Evolutionary conservation across 768 basidiomycete species (phyloP).

Genomic region (Myochromella boudieri): DNA sequence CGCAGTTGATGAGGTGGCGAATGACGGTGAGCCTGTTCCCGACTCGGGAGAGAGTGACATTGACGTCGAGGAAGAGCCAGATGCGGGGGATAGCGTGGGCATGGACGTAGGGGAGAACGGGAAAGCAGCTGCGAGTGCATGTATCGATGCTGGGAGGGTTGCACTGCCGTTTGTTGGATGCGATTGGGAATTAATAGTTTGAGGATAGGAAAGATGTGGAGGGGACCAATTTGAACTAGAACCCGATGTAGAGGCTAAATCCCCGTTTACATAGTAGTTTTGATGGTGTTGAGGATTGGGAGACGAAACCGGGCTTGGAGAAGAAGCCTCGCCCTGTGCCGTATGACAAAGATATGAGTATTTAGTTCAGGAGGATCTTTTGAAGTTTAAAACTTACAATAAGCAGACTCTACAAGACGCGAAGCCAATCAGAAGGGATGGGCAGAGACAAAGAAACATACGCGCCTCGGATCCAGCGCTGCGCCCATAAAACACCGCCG

Average conservation of each 20-base stretch:
- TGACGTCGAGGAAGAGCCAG: slow-evolving; percentile 13
- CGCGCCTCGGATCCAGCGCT: slow-evolving; percentile 72
- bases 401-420: slow-evolving; percentile 44
- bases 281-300: no score
- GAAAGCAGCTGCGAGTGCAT: slow-evolving; percentile 37
- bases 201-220: no score
- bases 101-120: slow-evolving; percentile 38
- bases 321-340: slow-evolving; percentile 39
- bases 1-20: slow-evolving; percentile 43
- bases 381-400: slow-evolving; percentile 40
- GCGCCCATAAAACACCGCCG: slow-evolving; percentile 70
- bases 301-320: no score
- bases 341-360: no score
- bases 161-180: no score
- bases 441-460: slow-evolving; percentile 3
- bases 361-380: background rate
- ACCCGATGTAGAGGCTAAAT: no score
- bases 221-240: no score
- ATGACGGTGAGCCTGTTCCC: slow-evolving; percentile 33
- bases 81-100: slow-evolving; percentile 15
- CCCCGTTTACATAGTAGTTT: no score
- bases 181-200: no score
- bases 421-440: background rate
- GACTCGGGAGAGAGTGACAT: no score
- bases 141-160: slow-evolving; percentile 23